Conservation (phyloP, 176 grass and related monocot species). For the Panicum miliaceum region DNA sequence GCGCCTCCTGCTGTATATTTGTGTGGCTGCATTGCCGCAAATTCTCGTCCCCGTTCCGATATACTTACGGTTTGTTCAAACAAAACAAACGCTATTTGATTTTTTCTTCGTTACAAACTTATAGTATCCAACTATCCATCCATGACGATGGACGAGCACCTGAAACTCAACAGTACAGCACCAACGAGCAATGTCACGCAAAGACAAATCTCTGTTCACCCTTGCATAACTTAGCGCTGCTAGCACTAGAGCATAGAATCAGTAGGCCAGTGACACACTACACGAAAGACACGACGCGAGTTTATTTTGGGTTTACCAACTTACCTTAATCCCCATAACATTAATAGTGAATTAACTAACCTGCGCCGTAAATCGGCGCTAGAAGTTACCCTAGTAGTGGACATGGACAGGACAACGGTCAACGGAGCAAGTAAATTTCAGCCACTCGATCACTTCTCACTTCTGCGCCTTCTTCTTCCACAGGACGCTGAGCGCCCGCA, state of each 20-base stretch:
- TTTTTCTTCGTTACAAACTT: too few species aligned
- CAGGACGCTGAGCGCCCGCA: constrained; percentile 66
- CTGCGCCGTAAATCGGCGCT: not conserved
- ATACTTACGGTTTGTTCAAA: too few species aligned
- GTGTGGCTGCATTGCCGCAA: too few species aligned
- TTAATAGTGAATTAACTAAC: not conserved
- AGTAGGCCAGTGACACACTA: not conserved
- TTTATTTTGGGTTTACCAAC: not conserved
- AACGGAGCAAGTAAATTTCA: not conserved
- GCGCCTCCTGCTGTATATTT: too few species aligned
- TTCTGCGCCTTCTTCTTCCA: constrained; percentile 90
- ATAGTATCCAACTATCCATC: too few species aligned
- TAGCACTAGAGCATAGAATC: not conserved
- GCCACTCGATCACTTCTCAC: not conserved
- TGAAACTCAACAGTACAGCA: too few species aligned
- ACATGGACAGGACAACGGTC: not conserved
- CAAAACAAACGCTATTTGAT: too few species aligned
- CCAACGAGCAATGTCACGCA: not conserved
- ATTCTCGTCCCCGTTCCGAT: too few species aligned
- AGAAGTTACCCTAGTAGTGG: not conserved
- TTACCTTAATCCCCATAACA: not conserved
- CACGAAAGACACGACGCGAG: not conserved
- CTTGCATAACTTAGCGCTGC: not conserved
- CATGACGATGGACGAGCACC: too few species aligned
- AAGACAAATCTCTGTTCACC: not conserved